These are phyloP conservation scores for Dryas drummondii DNA, from an alignment of 306 rosid species.

Conservation along the genomic window DNA sequence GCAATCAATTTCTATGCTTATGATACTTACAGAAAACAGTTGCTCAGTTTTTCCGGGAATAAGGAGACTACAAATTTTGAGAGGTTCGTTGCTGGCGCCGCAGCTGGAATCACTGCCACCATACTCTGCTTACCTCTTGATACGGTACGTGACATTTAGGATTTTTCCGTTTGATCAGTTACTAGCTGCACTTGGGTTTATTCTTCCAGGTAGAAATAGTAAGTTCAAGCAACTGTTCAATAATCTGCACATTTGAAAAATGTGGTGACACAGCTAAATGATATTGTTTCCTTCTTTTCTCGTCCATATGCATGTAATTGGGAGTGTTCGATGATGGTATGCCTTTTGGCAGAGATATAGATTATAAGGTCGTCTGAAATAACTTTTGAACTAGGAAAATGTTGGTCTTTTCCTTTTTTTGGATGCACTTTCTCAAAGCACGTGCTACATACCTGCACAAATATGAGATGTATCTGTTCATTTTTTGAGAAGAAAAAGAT, in stretches of 20 bases:
- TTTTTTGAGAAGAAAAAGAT: background rate
- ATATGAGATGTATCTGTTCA: background rate
- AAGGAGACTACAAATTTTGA: constrained; percentile 80
- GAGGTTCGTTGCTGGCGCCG: constrained; percentile 97
- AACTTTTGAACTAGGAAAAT: background rate
- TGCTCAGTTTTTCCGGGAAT: constrained; percentile 65
- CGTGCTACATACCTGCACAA: background rate
- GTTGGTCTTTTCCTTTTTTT: background rate
- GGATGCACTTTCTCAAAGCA: background rate
- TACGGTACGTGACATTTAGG: constrained; percentile 59
- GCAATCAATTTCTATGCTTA: constrained; percentile 88
- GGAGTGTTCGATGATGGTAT: background rate
- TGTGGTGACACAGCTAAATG: background rate
- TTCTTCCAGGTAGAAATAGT: background rate
- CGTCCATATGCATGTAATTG: background rate
- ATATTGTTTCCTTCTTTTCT: background rate
- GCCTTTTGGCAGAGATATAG: background rate
- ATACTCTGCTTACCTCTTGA: constrained; percentile 88
- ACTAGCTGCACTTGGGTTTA: constrained; percentile 1
- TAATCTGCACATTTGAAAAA: background rate
- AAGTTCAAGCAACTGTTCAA: background rate
- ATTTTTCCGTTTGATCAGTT: constrained; percentile 4
- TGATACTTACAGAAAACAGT: constrained; percentile 85
- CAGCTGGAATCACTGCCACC: constrained; percentile 87
- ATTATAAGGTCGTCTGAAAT: background rate